phyloP scores from a whole-genome alignment of 371 early-diverging fungal species.

The Quaeritorhiza haematococci region DNA sequence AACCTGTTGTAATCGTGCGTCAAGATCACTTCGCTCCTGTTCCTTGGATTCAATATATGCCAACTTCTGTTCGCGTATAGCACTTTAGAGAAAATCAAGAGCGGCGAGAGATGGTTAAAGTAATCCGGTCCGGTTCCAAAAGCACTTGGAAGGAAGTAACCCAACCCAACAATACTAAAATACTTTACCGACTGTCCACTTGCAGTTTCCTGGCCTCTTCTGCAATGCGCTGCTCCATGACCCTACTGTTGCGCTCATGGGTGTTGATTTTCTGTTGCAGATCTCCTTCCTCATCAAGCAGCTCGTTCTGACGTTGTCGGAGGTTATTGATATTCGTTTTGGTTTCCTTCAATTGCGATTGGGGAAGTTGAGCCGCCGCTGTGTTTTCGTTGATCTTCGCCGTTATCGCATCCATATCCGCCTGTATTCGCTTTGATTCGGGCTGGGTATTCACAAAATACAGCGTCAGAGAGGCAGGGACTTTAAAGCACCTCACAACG shows the following conservation, averaged over 20 bases:
- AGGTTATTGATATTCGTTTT: not conserved
- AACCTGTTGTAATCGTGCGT: too few species aligned
- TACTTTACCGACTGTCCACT: slow-evolving; percentile 20
- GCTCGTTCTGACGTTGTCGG: not conserved
- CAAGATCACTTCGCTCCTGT: slow-evolving; percentile 8
- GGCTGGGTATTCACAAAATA: too few species aligned
- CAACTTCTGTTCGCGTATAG: slow-evolving; percentile 20
- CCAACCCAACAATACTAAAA: too few species aligned
- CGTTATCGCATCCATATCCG: not conserved
- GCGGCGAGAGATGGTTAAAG: too few species aligned
- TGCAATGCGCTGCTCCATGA: slow-evolving; percentile 23
- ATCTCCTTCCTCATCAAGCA: slow-evolving; percentile 2
- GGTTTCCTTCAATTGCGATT: too few species aligned
- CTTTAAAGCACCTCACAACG: too few species aligned
- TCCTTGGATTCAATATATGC: slow-evolving; percentile 36
- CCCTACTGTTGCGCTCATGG: slow-evolving; percentile 24
- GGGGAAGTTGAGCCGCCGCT: too few species aligned
- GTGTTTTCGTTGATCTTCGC: not conserved
- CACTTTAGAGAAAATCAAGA: slow-evolving; percentile 13
- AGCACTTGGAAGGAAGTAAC: too few species aligned
- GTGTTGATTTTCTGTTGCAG: slow-evolving; percentile 11
- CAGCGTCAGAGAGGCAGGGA: too few species aligned
- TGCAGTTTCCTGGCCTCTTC: slow-evolving; percentile 35
- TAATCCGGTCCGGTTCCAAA: too few species aligned
- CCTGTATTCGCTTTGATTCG: too few species aligned